Conservation (phyloP, 1,284 basidiomycete genomes). For the Omphalotus olearius region DNA sequence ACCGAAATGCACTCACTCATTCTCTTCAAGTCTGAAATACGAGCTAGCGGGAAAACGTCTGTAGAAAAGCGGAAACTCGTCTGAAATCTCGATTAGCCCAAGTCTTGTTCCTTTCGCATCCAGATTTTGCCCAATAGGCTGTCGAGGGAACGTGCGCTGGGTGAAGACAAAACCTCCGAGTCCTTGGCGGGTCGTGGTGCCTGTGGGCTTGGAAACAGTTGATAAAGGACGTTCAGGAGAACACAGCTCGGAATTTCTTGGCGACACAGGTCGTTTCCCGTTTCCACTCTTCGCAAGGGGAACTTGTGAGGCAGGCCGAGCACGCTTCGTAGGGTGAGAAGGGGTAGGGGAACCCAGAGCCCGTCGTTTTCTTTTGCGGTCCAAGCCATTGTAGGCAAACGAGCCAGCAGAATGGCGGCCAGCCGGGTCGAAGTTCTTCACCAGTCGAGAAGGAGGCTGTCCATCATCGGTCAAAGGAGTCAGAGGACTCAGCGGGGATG, state of each 20-base stretch:
- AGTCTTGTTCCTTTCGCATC: constrained; percentile 39
- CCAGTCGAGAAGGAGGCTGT: constrained; percentile 1
- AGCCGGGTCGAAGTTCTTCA: constrained; percentile 6
- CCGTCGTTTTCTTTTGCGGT: neutral
- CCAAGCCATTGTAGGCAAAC: neutral
- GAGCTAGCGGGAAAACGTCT: constrained; percentile 60
- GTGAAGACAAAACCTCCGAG: neutral
- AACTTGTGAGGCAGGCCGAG: neutral
- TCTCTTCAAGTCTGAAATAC: constrained; percentile 33
- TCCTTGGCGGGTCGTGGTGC: neutral
- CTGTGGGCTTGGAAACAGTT: neutral
- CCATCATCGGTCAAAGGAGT: constrained; percentile 14
- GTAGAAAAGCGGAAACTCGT: constrained; percentile 48
- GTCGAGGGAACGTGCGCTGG: constrained; percentile 8
- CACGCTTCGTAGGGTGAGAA: neutral
- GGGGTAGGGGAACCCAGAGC: constrained; percentile 2
- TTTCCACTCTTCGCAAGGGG: neutral
- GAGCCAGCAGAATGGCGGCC: neutral
- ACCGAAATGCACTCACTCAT: constrained; percentile 20
- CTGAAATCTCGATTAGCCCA: constrained; percentile 36
- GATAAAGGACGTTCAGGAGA: neutral
- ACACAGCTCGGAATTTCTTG: neutral
- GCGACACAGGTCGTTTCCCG: neutral
- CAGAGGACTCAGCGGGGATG: constrained; percentile 8
- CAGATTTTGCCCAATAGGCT: neutral